phyloP scores from a whole-genome alignment of 768 basidiomycete species.

The Panus rudis region DNA sequence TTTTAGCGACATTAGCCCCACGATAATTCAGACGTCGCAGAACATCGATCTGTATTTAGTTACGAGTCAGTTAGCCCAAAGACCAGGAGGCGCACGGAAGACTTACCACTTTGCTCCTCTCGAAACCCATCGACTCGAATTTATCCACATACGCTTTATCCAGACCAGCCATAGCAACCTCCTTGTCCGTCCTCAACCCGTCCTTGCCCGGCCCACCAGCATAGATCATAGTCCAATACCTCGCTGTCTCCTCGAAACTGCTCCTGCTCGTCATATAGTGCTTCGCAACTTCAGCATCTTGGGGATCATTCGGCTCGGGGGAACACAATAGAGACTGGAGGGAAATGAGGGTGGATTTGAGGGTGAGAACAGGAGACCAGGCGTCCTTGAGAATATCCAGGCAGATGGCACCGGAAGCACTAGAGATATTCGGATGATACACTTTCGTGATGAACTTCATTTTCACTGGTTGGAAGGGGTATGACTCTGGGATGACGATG shows the following conservation, averaged over 20 bases:
- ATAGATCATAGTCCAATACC: conserved; percentile 91
- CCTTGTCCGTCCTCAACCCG: conserved; percentile 17
- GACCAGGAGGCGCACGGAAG: background rate
- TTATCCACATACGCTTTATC: conserved; percentile 77
- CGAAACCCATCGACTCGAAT: conserved; percentile 81
- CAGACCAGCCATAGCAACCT: conserved; percentile 70
- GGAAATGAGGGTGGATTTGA: conserved; percentile 94
- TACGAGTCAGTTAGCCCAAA: background rate
- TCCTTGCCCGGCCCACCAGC: conserved; percentile 60
- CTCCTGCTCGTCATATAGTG: conserved; percentile 86
- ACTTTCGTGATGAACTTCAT: conserved; percentile 98
- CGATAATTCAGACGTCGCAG: conserved; percentile 84
- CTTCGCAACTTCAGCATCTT: conserved; percentile 97
- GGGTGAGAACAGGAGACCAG: conserved; percentile 93
- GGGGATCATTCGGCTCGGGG: conserved; percentile 93
- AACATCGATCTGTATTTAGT: conserved; percentile 64
- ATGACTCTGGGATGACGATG: conserved; percentile 86
- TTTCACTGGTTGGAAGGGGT: conserved; percentile 91
- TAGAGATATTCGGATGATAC: conserved; percentile 94
- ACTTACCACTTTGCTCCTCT: conserved; percentile 79
- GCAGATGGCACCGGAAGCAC: conserved; percentile 91
- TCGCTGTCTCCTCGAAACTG: conserved; percentile 88
- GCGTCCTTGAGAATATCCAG: conserved; percentile 85
- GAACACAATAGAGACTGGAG: conserved; percentile 89
- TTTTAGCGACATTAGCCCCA: conserved; percentile 71